Evolutionary conservation across 306 rosid genomes (phyloP).

Genomic region (Bauhinia variegata): DNA sequence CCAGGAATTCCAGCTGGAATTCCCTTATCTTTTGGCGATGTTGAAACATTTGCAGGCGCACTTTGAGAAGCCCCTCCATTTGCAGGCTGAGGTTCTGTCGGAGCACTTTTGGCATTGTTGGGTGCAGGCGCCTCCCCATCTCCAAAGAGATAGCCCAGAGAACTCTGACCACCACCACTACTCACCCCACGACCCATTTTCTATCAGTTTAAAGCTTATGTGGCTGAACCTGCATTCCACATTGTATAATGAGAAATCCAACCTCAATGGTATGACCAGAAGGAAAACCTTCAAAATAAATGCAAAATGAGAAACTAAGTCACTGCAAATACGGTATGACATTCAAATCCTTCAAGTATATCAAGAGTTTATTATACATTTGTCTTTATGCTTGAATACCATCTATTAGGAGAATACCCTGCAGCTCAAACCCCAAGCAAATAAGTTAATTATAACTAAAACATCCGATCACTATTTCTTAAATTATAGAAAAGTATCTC

Average conservation of each 20-base stretch:
- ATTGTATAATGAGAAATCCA: conserved; percentile 5
- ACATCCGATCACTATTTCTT: neutral
- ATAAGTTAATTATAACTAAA: neutral
- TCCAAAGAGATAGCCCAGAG: conserved; percentile 84
- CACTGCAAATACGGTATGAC: neutral
- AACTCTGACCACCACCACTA: conserved; percentile 84
- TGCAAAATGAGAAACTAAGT: neutral
- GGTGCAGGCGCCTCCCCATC: conserved; percentile 52
- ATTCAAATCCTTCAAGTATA: too few species aligned
- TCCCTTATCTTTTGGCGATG: conserved; percentile 48
- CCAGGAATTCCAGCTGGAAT: conserved; percentile 80
- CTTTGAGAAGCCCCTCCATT: conserved; percentile 37
- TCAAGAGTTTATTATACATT: neutral
- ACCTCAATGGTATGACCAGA: neutral
- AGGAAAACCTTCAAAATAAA: neutral
- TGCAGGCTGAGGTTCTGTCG: neutral
- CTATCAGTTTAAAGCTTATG: conserved; percentile 13
- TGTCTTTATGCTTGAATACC: neutral
- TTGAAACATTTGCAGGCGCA: conserved; percentile 38
- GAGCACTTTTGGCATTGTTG: conserved; percentile 36
- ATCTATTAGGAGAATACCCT: neutral
- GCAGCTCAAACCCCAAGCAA: neutral
- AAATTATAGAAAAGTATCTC: neutral
- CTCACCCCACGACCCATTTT: conserved; percentile 88
- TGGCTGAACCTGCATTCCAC: conserved; percentile 36